Evolutionary conservation across 2,329 filamentous ascomycete species (phyloP).

Genomic region (Exophiala lecanii-corni): DNA sequence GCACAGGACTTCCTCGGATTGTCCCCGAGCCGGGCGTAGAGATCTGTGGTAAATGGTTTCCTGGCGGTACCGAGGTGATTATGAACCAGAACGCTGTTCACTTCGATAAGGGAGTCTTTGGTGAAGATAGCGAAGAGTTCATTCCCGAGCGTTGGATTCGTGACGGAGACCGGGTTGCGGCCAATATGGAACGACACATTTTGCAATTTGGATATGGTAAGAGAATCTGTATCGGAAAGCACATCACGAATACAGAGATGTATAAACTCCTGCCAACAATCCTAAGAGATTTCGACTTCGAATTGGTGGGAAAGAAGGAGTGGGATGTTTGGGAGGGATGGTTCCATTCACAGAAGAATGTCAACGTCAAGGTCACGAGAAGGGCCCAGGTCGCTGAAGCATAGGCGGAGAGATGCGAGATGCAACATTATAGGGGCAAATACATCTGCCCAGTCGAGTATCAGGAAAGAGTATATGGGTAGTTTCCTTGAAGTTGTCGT

Average conservation of each 20-base stretch:
- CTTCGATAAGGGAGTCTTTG: conserved; percentile 41
- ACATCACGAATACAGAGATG: conserved; percentile 27
- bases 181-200: conserved; percentile 21
- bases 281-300: conserved; percentile 17
- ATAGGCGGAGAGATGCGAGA: no score
- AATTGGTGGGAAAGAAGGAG: conserved; percentile 6
- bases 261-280: conserved; percentile 26
- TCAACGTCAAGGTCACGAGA: conserved; percentile 14
- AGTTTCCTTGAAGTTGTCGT: no score
- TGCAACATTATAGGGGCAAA: no score
- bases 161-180: conserved; percentile 13
- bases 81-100: conserved; percentile 36
- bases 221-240: conserved; percentile 26
- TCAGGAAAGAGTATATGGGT: no score
- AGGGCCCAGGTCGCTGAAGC: no score
- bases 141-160: conserved; percentile 46
- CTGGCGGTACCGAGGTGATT: conserved; percentile 33
- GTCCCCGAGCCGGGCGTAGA: conserved; percentile 41
- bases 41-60: conserved; percentile 33
- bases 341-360: conserved; percentile 18
- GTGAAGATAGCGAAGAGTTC: conserved; percentile 42
- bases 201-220: conserved; percentile 21
- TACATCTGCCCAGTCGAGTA: no score
- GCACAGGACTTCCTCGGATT: conserved; percentile 47
- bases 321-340: conserved; percentile 16